A percentile compares a stretch with the other conserved stretches of the same genome.
These are phyloP conservation scores for Kuraishia borneana DNA, from an alignment of 805 yeast species.

Conservation along the genomic window DNA sequence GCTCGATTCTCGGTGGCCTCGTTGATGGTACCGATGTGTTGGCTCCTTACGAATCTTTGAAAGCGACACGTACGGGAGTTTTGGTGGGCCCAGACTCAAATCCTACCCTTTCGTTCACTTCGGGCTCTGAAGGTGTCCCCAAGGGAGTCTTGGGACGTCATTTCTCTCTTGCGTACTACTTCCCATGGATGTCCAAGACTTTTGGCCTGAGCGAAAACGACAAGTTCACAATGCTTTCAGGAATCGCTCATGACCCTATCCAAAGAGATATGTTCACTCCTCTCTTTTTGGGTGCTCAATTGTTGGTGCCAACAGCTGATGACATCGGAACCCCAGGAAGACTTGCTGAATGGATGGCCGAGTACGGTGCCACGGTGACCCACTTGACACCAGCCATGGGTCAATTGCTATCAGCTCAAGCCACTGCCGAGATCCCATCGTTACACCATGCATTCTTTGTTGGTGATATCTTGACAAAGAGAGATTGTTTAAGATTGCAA, in stretches of 20 bases:
- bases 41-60: slow-evolving; percentile 29
- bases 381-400: slow-evolving; percentile 99
- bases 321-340: slow-evolving; percentile 98
- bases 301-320: slow-evolving; percentile 89
- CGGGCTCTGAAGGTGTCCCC: slow-evolving; percentile 97
- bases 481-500: slow-evolving; percentile 92
- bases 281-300: slow-evolving; percentile 85
- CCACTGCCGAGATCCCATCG: slow-evolving; percentile 71
- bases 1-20: slow-evolving; percentile 55
- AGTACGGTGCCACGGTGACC: slow-evolving; percentile 85
- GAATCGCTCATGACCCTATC: slow-evolving; percentile 98
- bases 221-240: slow-evolving; percentile 93
- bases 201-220: slow-evolving; percentile 73
- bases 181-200: slow-evolving; percentile 95
- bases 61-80: slow-evolving; percentile 66
- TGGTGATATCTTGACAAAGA: slow-evolving; percentile 93
- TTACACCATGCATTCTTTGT: slow-evolving; percentile 96
- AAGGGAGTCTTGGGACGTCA: slow-evolving; percentile 99
- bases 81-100: slow-evolving; percentile 95
- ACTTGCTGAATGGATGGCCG: slow-evolving; percentile 95
- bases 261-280: slow-evolving; percentile 99
- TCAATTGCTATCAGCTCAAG: slow-evolving; percentile 91
- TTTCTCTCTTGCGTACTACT: slow-evolving; percentile 90
- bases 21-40: slow-evolving; percentile 35
- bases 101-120: slow-evolving; percentile 93